Base-by-base conservation (phyloP, 164 flowering plant species). In the Vitis rupestris region DNA sequence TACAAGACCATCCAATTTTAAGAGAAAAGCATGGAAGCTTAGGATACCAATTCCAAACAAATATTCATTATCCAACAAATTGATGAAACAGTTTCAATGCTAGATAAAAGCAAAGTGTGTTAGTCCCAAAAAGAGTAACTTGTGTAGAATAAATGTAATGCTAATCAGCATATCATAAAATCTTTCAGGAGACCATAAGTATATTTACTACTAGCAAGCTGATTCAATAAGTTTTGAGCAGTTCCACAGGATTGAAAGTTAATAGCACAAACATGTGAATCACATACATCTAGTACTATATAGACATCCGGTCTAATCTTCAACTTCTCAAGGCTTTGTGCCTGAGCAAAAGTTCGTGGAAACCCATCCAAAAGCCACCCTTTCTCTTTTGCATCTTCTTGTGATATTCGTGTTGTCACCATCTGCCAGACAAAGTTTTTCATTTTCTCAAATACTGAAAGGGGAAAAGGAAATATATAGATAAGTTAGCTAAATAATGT, bases 311-410 rank as follows among this genome's bases (percentile, higher is more conserved):
- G 99, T 70, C 90, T 80, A 51, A 95, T 83, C 60, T 83, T 81
- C 82, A 82, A 44, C 50, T 80, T 75, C 68, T 92, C 93, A 63
- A 95, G 84, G 76, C 92, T 88, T 67, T 88, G 79, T 31, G 97
- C 99, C 79, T 95, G 99, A 17, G 87, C 65, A 30, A 66, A 74
- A 74, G 81, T 95, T 68, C 99, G 76, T 23, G 91, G 98, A 78
- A 82, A 93, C 23, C 99, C 99, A 88, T 95, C 98, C 50, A 95
- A 84, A 79, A 95, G 98, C 99, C 99, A 95, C 58, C 99, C 99
- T 68, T 76, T 87, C 76, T 85, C 89, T 77, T 79, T 84, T 63
- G 85, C 93, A 88, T 95, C 99, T 78, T 83, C 69, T 23, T 65
- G 80, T 56, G 96, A 87, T 67, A 95, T 76, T 65, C 97, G 80